A percentile compares a stretch with the other conserved stretches of the same genome.
These are phyloP conservation scores for Bruguiera gymnorhiza DNA, from an alignment of 345 rosid species.

Conservation along the genomic window DNA sequence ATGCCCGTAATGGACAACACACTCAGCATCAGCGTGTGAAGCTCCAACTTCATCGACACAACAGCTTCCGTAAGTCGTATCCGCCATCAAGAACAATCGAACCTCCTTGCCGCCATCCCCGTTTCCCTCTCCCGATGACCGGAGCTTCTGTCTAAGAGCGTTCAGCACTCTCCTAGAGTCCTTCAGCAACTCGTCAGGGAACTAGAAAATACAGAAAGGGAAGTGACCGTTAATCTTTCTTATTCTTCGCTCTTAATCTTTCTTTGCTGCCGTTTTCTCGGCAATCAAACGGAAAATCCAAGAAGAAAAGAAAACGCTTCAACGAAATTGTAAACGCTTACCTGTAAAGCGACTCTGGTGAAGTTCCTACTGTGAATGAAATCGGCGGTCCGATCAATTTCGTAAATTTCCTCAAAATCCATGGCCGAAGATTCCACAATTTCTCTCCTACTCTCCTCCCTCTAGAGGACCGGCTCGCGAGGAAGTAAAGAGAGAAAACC, in stretches of 20 bases:
- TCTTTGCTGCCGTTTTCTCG: neutral
- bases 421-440: slow-evolving; percentile 7
- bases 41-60: slow-evolving; percentile 95
- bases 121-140: slow-evolving; percentile 30
- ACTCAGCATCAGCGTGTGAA: slow-evolving; percentile 61
- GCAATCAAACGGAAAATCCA: neutral
- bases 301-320: neutral
- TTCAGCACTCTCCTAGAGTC: slow-evolving; percentile 56
- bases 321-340: slow-evolving; percentile 1
- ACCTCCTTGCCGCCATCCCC: slow-evolving; percentile 44
- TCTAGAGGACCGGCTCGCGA: too few relatives aligned
- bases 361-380: slow-evolving; percentile 59
- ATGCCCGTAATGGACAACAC: slow-evolving; percentile 90
- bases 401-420: slow-evolving; percentile 57
- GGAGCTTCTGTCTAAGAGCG: slow-evolving; percentile 39
- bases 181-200: slow-evolving; percentile 80
- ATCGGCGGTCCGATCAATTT: slow-evolving; percentile 51
- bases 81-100: slow-evolving; percentile 80
- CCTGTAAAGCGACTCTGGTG: slow-evolving; percentile 80
- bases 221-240: too few relatives aligned
- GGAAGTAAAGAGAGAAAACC: too few relatives aligned
- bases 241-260: neutral
- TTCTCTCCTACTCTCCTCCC: too few relatives aligned
- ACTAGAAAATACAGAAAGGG: slow-evolving; percentile 29
- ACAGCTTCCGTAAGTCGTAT: slow-evolving; percentile 86